Conservation (phyloP, 768 basidiomycete species). For the Xanthoconium stramineum region DNA sequence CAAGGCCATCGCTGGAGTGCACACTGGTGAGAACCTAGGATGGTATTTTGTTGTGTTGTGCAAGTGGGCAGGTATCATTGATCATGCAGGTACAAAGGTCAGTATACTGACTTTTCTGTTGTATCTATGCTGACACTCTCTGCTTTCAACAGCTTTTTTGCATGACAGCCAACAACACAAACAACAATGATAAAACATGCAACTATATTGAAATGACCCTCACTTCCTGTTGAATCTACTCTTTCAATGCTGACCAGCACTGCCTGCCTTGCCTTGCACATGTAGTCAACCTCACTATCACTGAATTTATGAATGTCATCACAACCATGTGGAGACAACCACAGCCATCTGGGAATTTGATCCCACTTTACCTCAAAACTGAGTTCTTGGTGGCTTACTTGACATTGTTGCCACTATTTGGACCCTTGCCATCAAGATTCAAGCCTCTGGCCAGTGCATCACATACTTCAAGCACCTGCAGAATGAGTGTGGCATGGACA, state of each 20-base stretch:
- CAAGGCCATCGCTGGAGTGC: not conserved
- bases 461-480: not conserved
- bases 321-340: not conserved
- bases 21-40: not conserved
- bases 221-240: not conserved
- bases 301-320: not conserved
- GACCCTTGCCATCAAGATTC: not conserved
- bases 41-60: not conserved
- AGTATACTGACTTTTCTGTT: no score
- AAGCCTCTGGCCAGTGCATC: not conserved
- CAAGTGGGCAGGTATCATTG: not conserved
- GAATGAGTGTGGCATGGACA: not conserved
- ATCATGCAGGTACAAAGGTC: no score
- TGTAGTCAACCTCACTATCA: not conserved
- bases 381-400: not conserved
- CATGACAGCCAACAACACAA: not conserved
- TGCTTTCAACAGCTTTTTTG: not conserved
- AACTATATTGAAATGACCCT: not conserved
- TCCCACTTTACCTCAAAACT: not conserved
- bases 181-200: no score
- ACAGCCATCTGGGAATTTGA: not conserved
- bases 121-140: no score
- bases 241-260: not conserved
- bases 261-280: not conserved
- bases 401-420: not conserved